Conservation (phyloP, 352 stramenopile genomes). For the Phytophthora syringae region DNA sequence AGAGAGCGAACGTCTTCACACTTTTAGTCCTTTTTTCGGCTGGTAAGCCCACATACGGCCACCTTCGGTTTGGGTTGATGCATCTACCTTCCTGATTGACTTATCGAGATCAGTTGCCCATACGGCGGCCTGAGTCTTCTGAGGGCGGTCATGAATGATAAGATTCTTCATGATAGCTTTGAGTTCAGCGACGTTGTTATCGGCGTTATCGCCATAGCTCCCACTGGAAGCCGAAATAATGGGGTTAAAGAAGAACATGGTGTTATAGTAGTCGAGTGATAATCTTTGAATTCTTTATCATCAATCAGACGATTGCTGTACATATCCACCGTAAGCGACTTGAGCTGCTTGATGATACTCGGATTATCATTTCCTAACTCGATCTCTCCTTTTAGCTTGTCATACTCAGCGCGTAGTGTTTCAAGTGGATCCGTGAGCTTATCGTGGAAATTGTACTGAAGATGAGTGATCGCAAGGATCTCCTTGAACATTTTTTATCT, state of each 20-base stretch:
- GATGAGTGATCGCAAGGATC: conserved; percentile 2
- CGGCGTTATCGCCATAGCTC: conserved; percentile 1
- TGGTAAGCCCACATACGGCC: conserved; percentile 1
- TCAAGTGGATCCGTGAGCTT: conserved; percentile 1
- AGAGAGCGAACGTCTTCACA: conserved; percentile 3
- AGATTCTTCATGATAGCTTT: background rate
- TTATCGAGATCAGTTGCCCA: background rate
- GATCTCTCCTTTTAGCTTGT: conserved; percentile 2
- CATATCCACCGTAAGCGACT: background rate
- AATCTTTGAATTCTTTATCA: conserved; percentile 4
- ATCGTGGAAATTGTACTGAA: conserved; percentile 1
- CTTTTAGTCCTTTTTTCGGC: background rate
- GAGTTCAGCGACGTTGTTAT: background rate
- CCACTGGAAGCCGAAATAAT: background rate
- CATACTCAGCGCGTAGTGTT: conserved; percentile 1
- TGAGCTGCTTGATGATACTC: conserved; percentile 6
- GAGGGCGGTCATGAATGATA: background rate
- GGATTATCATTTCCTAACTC: conserved; percentile 3
- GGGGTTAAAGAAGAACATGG: conserved; percentile 4
- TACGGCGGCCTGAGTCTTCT: background rate
- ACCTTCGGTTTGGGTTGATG: background rate
- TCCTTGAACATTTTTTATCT: conserved; percentile 7
- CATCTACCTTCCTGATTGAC: background rate
- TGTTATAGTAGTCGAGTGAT: conserved; percentile 3
- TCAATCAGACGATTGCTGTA: conserved; percentile 2